A percentile compares a stretch with the other conserved stretches of the same genome.
Conservation (phyloP, 441 rosid genomes). For the Francoa sonchifolia region DNA sequence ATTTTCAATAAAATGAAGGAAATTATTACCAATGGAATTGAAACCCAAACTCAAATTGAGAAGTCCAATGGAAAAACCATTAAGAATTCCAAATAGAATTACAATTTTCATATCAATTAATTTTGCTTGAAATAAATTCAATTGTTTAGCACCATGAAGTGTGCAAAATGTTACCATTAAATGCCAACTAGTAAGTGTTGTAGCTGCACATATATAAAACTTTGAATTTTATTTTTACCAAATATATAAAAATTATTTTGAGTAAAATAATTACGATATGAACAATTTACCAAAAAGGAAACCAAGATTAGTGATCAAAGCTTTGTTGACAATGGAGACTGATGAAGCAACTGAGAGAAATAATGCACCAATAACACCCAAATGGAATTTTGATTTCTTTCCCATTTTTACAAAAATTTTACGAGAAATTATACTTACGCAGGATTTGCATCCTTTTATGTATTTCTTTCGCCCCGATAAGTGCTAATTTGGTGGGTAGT, state of each 20-base stretch:
- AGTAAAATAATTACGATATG: too few species aligned
- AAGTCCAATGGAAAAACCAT: slow-evolving; percentile 88
- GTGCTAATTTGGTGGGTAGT: too few species aligned
- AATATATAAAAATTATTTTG: too few species aligned
- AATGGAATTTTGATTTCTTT: slow-evolving; percentile 67
- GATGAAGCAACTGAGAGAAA: slow-evolving; percentile 95
- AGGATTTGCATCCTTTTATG: too few species aligned
- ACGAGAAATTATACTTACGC: too few species aligned
- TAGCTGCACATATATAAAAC: slow-evolving; percentile 30
- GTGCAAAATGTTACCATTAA: slow-evolving; percentile 87
- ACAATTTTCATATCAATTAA: slow-evolving; percentile 72
- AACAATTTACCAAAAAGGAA: slow-evolving; percentile 99
- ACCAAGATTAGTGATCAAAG: slow-evolving; percentile 94
- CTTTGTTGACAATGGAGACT: slow-evolving; percentile 97
- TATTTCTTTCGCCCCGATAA: too few species aligned
- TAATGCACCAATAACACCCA: slow-evolving; percentile 86
- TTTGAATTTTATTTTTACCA: too few species aligned
- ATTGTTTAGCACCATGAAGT: slow-evolving; percentile 64
- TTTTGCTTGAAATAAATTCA: slow-evolving; percentile 77
- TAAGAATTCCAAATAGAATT: slow-evolving; percentile 83
- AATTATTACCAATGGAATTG: slow-evolving; percentile 86
- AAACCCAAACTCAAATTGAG: slow-evolving; percentile 92
- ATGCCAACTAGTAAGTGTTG: slow-evolving; percentile 97
- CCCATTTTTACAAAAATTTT: slow-evolving; percentile 49
- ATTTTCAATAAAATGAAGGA: not conserved